These are phyloP conservation scores for Dactylorhiza incarnata DNA, from an alignment of 106 monocot species.

Conservation along the genomic window DNA sequence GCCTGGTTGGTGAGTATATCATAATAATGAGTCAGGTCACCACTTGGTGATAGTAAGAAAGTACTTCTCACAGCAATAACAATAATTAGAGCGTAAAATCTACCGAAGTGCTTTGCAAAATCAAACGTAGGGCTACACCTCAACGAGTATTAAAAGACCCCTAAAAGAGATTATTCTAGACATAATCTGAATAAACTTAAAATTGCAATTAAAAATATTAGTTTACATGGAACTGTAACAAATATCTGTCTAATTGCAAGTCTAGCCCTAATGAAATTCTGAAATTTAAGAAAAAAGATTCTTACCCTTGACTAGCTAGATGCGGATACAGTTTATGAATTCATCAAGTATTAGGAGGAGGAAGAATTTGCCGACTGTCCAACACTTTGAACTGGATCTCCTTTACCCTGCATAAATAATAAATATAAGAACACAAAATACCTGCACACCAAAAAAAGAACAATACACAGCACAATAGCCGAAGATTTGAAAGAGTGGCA, in stretches of 20 bases:
- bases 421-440: background rate
- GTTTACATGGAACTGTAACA: background rate
- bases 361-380: background rate
- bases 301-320: background rate
- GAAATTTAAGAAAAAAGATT: background rate
- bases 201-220: background rate
- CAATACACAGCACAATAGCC: background rate
- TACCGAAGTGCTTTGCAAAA: background rate
- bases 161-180: background rate
- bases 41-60: no score
- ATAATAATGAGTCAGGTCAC: no score
- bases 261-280: background rate
- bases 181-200: background rate
- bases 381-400: background rate
- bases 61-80: no score
- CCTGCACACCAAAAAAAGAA: background rate
- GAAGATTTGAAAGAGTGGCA: no score
- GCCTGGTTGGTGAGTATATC: no score
- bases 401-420: slow-evolving; percentile 6
- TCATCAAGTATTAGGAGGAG: background rate
- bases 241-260: background rate
- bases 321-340: background rate
- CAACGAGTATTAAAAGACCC: background rate
- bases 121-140: background rate
- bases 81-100: background rate